Percentiles rank a stretch among this genome's conserved stretches.
Evolutionary conservation across 345 rosid species (phyloP).

Genomic region (Salix exigua): DNA sequence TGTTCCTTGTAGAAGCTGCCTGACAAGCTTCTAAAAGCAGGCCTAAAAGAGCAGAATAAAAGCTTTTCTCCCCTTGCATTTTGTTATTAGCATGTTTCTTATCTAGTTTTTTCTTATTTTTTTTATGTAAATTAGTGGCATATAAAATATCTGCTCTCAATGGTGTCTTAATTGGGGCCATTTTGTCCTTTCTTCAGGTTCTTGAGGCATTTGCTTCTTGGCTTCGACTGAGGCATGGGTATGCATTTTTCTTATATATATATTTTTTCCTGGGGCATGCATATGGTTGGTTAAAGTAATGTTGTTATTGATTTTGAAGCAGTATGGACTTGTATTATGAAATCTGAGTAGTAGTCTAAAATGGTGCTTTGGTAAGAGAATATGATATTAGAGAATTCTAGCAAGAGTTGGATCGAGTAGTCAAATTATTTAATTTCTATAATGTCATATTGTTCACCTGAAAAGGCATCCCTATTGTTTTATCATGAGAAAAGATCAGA

Average conservation of each 20-base stretch:
- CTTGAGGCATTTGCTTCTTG: conserved; percentile 98
- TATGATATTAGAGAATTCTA: not conserved
- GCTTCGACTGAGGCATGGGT: conserved; percentile 93
- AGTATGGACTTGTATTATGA: not conserved
- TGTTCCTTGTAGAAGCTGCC: not conserved
- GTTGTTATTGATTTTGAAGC: not conserved
- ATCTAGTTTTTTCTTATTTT: not conserved
- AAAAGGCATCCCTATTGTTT: not conserved
- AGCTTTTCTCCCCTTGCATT: not conserved
- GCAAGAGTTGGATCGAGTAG: not conserved
- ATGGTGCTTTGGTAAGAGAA: not conserved
- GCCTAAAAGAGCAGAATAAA: not conserved
- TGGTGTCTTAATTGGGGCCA: conserved; percentile 17
- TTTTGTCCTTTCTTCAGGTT: conserved; percentile 56
- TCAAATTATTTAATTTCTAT: not conserved
- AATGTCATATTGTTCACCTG: not conserved
- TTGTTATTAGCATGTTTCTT: not conserved
- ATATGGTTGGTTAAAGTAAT: not conserved
- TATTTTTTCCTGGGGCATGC: not conserved
- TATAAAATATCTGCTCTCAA: not conserved
- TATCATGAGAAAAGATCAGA: not conserved
- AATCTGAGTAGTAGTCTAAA: not conserved
- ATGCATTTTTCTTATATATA: conserved; percentile 22
- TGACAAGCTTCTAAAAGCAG: not conserved
- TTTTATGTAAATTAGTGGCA: not conserved